These are phyloP conservation scores for Fusarium continuum DNA, from an alignment of 2,329 filamentous ascomycete genomes.

Conservation along the genomic window DNA sequence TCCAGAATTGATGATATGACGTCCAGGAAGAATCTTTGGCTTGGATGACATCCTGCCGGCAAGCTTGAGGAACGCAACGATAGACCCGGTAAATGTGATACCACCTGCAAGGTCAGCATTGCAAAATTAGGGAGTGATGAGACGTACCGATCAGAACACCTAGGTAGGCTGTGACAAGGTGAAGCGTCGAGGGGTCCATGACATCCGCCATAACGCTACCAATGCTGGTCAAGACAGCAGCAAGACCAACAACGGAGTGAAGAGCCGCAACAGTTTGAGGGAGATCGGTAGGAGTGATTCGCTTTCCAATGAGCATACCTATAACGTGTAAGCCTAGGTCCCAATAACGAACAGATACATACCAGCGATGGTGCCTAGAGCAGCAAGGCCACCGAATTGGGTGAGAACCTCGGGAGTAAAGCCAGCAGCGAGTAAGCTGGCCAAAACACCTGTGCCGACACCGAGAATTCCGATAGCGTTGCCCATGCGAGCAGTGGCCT, in stretches of 20 bases:
- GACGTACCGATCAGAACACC: constrained; percentile 78
- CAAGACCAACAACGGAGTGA: constrained; percentile 89
- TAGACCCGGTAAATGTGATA: constrained; percentile 89
- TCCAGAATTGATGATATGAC: constrained; percentile 78
- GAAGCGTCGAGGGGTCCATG: constrained; percentile 75
- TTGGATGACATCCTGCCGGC: constrained; percentile 83
- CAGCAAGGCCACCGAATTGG: constrained; percentile 81
- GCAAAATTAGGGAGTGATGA: neutral
- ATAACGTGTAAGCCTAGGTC: constrained; percentile 19
- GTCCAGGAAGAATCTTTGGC: constrained; percentile 76
- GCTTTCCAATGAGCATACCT: constrained; percentile 80
- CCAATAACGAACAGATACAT: constrained; percentile 7
- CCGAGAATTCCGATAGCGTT: constrained; percentile 89
- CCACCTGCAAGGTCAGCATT: constrained; percentile 58
- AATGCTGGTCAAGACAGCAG: constrained; percentile 87
- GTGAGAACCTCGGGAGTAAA: constrained; percentile 81
- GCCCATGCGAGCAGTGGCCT: constrained; percentile 82
- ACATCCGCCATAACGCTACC: constrained; percentile 84
- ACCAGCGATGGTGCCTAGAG: constrained; percentile 73
- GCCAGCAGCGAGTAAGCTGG: constrained; percentile 82
- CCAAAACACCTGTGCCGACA: constrained; percentile 82
- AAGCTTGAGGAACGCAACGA: constrained; percentile 89
- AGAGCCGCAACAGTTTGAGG: constrained; percentile 90
- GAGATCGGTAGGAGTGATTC: constrained; percentile 87
- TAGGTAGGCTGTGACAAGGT: constrained; percentile 86